Evolutionary conservation across 1,139 yeast genomes (phyloP), one percentile per base, ranked within the genome.

Genomic region (Maudiozyma humilis): DNA sequence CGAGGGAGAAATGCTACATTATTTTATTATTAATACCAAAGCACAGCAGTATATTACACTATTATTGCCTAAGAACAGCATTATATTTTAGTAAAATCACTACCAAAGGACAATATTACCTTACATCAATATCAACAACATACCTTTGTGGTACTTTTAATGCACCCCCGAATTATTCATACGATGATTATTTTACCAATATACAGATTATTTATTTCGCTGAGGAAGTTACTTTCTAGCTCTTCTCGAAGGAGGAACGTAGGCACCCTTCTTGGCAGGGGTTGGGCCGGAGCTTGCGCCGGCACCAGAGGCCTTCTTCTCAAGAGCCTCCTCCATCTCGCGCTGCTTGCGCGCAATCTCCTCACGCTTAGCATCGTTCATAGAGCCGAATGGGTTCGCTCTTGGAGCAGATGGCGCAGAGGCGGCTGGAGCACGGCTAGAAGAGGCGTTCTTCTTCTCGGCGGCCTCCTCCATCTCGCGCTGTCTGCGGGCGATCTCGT

Each of bases 391-490:
- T 41, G 44, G 44, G 17, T 27, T 29, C 4, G 42, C 36, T 19
- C 31, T 38, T 32, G 63, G 50, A 30, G 56, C 49, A 20, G 58
- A 50, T 32, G 63, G 50, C 29, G 56, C 49, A 20, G 27, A 23
- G 10, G 38, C 38, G 18, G 42, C 23, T 35, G 36, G 20, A 16
- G 10, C 3, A 42, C 42, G 14, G 53, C 40, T 23, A 10, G 27
- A 6, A 23, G n/a, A n/a, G n/a, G 6, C 10, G 16, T 48, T 44
- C 38, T 51, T 52, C 42, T 47, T 48, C 44, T 54, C 59, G 32
- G 55, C 47, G 27, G 59, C 64, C 46, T 69, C 75, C 41, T 68
- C 71, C 52, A 69, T 73, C 53, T 67, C 71, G 56, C 69, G 66
- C 49, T 59, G 63, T 46, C 51, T 59, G 43, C 59, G 60, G 41